Evolutionary conservation across 345 rosid genomes (phyloP), one percentile per base, ranked within the genome.

Genomic region (Eucalyptus brandiana): DNA sequence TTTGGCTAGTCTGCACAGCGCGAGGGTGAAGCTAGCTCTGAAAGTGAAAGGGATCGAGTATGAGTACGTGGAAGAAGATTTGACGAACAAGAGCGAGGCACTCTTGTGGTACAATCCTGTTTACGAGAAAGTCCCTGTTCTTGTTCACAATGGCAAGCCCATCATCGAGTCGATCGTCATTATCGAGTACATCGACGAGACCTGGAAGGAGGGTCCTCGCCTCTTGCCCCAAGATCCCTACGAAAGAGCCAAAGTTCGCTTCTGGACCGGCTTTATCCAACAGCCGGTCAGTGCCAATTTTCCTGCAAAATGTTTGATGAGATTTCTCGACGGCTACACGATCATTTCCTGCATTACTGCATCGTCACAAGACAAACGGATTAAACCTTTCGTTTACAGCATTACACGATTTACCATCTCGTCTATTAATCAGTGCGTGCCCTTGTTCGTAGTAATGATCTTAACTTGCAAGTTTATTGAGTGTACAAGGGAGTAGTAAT

Each of bases 171-270:
- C 94, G 3, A 48, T 62, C 49, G 86, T 92, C 47, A 94, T 93
- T 91, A 62, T 91, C 34, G 94, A 94, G 65, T 93, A 93, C 89
- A 93, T 93, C 24, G 93, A 94, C n/a, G 94, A 94, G 89, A 88
- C 90, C 6, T 94, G 94, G 94, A 87, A 87, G 69, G 86, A 53
- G 23, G 53, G 88, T 81, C 93, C 93, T 54, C 90, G 47, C 26
- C 89, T 94, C 87, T 88, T 93, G 69, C 94, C 96, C 1, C 58
- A 80, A 12, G 95, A 93, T 83, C 94, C 95, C 76, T 92, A 90
- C 49, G 54, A 54, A 88, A 92, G 91, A 89, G 92, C 93, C 86
- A 87, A 88, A 87, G 87, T 91, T 90, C 89, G 93, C 48, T 93
- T 94, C 88, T 94, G 95, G 94, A 91, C 91, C 54, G 88, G 81